Evolutionary conservation across 106 monocot genomes (phyloP).

Genomic region (Allium fistulosum): DNA sequence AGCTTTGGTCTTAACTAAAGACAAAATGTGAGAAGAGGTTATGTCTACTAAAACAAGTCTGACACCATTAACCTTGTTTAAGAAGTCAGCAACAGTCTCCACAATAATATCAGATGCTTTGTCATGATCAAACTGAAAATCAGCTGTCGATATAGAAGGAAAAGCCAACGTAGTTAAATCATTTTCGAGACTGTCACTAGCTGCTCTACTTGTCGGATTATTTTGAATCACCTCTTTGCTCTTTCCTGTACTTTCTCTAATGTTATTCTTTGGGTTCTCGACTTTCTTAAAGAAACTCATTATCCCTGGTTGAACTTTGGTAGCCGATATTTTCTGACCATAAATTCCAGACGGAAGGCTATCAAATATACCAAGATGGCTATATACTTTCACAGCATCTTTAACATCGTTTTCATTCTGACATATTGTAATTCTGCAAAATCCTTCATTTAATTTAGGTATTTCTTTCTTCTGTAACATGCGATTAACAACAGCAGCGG

Average conservation of each 20-base stretch:
- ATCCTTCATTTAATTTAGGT: slow-evolving; percentile 76
- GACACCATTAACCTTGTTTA: slow-evolving; percentile 42
- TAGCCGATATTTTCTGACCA: slow-evolving; percentile 64
- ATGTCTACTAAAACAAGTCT: slow-evolving; percentile 79
- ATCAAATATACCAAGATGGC: slow-evolving; percentile 44
- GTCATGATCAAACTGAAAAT: slow-evolving; percentile 85
- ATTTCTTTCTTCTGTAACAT: slow-evolving; percentile 87
- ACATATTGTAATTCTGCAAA: slow-evolving; percentile 79
- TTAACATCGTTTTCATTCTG: slow-evolving; percentile 57
- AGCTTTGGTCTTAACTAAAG: slow-evolving; percentile 70
- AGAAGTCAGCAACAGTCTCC: slow-evolving; percentile 48
- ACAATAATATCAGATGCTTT: slow-evolving; percentile 89
- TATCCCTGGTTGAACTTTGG: slow-evolving; percentile 84
- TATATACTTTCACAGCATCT: slow-evolving; percentile 51
- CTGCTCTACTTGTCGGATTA: background rate
- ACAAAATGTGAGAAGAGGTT: slow-evolving; percentile 67
- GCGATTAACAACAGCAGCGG: slow-evolving; percentile 87
- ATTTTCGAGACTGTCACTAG: slow-evolving; percentile 8
- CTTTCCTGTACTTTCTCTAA: slow-evolving; percentile 10
- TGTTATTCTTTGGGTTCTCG: slow-evolving; percentile 16
- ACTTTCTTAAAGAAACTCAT: slow-evolving; percentile 91
- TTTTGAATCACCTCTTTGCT: slow-evolving; percentile 6
- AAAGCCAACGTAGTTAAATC: slow-evolving; percentile 62
- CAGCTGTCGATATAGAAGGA: slow-evolving; percentile 91
- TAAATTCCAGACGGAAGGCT: slow-evolving; percentile 64